Evolutionary conservation across 345 rosid species (phyloP).

Genomic region (Gynandropsis gynandra): DNA sequence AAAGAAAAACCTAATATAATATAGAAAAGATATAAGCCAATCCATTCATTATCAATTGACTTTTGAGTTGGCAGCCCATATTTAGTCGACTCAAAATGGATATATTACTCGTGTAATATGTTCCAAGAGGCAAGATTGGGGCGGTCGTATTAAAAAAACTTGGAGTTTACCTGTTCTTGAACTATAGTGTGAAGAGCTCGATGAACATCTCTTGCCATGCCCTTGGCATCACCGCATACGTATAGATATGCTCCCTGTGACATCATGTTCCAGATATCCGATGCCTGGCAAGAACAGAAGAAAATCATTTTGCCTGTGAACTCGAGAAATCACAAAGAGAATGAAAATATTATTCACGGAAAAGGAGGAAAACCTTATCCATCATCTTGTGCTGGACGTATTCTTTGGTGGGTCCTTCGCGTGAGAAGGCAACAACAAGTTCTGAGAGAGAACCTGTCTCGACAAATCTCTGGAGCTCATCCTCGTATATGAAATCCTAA

Average conservation of each 20-base stretch:
- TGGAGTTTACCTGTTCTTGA: constrained; percentile 91
- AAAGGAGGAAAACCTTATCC: too few relatives aligned
- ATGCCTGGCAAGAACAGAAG: constrained; percentile 47
- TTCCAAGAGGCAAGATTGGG: too few relatives aligned
- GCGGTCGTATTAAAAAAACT: too few relatives aligned
- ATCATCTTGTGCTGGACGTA: constrained; percentile 96
- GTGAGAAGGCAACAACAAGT: constrained; percentile 75
- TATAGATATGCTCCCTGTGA: constrained; percentile 76
- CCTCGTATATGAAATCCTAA: constrained; percentile 87
- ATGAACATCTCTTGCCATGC: constrained; percentile 98
- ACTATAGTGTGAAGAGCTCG: constrained; percentile 73
- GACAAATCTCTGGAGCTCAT: constrained; percentile 62
- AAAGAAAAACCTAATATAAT: too few relatives aligned
- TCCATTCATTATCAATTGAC: too few relatives aligned
- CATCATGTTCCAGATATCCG: constrained; percentile 71
- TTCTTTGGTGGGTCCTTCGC: constrained; percentile 91
- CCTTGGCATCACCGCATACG: constrained; percentile 99
- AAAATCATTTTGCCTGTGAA: not conserved
- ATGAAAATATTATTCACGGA: too few relatives aligned
- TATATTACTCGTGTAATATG: too few relatives aligned
- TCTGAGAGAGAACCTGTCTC: constrained; percentile 74
- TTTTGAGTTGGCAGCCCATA: too few relatives aligned
- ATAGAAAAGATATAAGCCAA: too few relatives aligned
- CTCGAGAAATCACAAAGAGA: not conserved
- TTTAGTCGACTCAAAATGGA: too few relatives aligned